phyloP scores from a whole-genome alignment of 2,329 filamentous ascomycete species.

The Colletotrichum chrysophilum region DNA sequence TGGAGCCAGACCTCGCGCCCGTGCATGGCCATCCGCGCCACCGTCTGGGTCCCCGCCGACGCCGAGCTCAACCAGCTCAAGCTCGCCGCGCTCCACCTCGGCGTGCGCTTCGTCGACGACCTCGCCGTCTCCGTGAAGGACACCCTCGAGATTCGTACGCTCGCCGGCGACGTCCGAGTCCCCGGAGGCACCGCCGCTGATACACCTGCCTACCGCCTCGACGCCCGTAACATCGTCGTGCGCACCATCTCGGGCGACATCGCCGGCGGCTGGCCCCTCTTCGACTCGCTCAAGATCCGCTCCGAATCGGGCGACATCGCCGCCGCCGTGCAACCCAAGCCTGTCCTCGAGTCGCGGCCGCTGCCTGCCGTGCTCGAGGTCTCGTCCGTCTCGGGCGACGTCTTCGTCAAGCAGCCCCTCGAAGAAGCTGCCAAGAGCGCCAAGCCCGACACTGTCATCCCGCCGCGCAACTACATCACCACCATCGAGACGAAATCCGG shows the following conservation, averaged over 20 bases:
- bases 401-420: constrained; percentile 48
- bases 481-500: constrained; percentile 51
- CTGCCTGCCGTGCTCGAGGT: constrained; percentile 46
- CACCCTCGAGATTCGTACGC: constrained; percentile 35
- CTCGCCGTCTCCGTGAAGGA: constrained; percentile 39
- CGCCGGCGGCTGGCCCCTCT: constrained; percentile 55
- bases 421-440: constrained; percentile 21
- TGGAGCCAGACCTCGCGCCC: constrained; percentile 34
- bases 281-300: constrained; percentile 50
- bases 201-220: constrained; percentile 40
- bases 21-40: constrained; percentile 54
- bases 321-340: constrained; percentile 45
- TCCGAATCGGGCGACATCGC: constrained; percentile 49
- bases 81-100: constrained; percentile 43
- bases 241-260: constrained; percentile 49
- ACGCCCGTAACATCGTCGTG: constrained; percentile 46
- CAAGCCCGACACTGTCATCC: constrained; percentile 33
- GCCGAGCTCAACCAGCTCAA: constrained; percentile 41
- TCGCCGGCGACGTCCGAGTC: constrained; percentile 43
- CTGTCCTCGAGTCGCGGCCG: constrained; percentile 35
- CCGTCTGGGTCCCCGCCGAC: constrained; percentile 49
- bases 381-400: constrained; percentile 46
- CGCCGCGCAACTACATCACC: constrained; percentile 52
- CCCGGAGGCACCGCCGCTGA: constrained; percentile 27
- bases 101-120: constrained; percentile 44